Evolutionary conservation across 164 flowering plant genomes (phyloP), one percentile per base, ranked within the genome.

Genomic region (Echeveria elegans): DNA sequence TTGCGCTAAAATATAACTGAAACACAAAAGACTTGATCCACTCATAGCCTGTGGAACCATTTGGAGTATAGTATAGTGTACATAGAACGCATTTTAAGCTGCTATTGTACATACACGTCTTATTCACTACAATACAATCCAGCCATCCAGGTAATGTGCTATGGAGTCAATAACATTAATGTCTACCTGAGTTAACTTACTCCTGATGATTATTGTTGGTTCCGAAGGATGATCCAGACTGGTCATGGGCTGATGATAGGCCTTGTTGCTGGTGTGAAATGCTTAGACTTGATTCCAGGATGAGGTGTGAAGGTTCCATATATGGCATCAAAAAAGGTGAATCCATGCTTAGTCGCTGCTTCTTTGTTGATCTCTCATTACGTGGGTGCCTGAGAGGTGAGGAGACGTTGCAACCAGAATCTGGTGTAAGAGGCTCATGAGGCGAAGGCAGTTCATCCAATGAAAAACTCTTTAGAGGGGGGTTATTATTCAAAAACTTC

Each of bases 211-310:
- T 48, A 8, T 48, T 53, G 18, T 26, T 28, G 6, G 19, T 56
- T 19, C n/a, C 31, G 14, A 9, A 15, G 29, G 60, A 53, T 53
- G 61, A 28, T 19, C 32, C 61, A 28, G 28, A 53, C 30, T 53
- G 60, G 18, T 26, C 60, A 11, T 53, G 60, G 60, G 5, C 60
- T 53, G 31, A 53, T 26, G 60, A 26, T 26, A 53, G 31, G 16
- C 31, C 60, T 53, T 15, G 31, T 1, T 53, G 60, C 60, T 26
- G 60, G 31, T 53, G 92, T 14, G 85, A 23, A 18, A 21, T 5
- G 53, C 53, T 8, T 48, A 48, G 53, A 72, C 90, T 82, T 31
- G 96, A 86, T 72, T 89, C 95, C 50, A 88, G 76, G 77, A 92
- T 83, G 63, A 80, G 86, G 68, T 86, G 94, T 19, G 85, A 21